phyloP scores from a whole-genome alignment of 2,329 filamentous ascomycete genomes.

The Cytospora piceae region DNA sequence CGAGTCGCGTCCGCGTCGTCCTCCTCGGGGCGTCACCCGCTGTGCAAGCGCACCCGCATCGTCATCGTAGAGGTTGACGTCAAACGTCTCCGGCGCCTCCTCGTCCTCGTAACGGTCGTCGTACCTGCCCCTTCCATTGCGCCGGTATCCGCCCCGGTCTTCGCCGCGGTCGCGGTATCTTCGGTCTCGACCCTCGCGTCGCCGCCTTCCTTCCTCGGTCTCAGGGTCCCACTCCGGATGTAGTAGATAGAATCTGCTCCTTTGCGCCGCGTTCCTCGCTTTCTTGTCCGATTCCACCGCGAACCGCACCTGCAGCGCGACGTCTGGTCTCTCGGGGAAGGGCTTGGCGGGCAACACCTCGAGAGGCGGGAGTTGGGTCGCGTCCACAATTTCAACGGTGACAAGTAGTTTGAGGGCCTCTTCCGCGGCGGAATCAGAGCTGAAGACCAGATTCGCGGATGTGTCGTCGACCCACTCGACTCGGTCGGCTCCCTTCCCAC shows the following conservation, averaged over 20 bases:
- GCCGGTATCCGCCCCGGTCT: constrained; percentile 47
- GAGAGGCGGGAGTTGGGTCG: constrained; percentile 59
- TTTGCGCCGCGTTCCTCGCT: constrained; percentile 72
- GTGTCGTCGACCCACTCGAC: constrained; percentile 96
- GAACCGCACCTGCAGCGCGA: constrained; percentile 71
- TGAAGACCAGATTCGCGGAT: constrained; percentile 85
- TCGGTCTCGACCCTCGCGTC: constrained; percentile 59
- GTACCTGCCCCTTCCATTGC: constrained; percentile 49
- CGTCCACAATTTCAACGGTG: constrained; percentile 55
- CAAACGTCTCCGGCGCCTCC: constrained; percentile 57
- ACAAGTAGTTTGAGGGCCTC: constrained; percentile 60
- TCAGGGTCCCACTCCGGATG: constrained; percentile 88
- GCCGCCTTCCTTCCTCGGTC: constrained; percentile 53
- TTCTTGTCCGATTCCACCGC: constrained; percentile 81
- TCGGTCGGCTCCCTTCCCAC: constrained; percentile 56
- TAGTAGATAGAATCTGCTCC: constrained; percentile 89
- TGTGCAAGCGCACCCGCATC: constrained; percentile 47
- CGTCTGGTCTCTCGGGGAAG: constrained; percentile 69
- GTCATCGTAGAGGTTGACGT: constrained; percentile 83
- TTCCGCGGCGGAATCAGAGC: constrained; percentile 53
- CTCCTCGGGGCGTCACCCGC: constrained; percentile 30
- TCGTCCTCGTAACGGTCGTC: constrained; percentile 68
- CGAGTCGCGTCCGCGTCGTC: constrained; percentile 24
- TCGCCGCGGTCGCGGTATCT: constrained; percentile 56
- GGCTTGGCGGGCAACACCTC: constrained; percentile 72